A percentile compares a stretch with the other conserved stretches of the same genome.
Evolutionary conservation across 225 moss, liverwort and hornwort genomes (phyloP).

Genomic region (Pseudoscleropodium purum): DNA sequence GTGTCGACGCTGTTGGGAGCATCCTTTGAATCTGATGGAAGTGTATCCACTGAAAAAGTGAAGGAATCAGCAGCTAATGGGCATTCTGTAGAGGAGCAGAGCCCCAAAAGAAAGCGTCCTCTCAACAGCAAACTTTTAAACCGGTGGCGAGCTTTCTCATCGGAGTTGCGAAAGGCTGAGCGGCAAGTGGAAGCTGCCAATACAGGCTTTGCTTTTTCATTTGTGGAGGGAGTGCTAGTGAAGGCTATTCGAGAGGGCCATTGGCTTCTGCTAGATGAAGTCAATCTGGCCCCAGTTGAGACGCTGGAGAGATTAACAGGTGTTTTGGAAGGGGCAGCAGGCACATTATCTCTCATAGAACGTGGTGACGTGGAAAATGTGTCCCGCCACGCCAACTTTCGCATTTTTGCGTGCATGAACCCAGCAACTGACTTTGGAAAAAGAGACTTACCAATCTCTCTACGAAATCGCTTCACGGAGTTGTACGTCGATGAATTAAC

Average conservation of each 20-base stretch:
- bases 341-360: conserved; percentile 81
- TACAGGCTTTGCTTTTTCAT: conserved; percentile 84
- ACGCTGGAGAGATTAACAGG: conserved; percentile 93
- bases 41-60: neutral
- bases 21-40: conserved; percentile 26
- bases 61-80: conserved; percentile 16
- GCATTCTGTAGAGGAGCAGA: conserved; percentile 37
- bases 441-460: conserved; percentile 68
- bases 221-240: conserved; percentile 91
- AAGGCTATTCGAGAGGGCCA: conserved; percentile 88
- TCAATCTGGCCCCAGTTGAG: conserved; percentile 87
- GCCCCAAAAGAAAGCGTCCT: conserved; percentile 62
- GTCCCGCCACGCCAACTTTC: conserved; percentile 68
- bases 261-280: conserved; percentile 91
- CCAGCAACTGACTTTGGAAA: conserved; percentile 96
- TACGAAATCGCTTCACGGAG: conserved; percentile 76
- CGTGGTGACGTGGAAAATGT: conserved; percentile 89
- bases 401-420: conserved; percentile 95
- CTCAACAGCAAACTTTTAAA: conserved; percentile 41
- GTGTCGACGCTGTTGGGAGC: conserved; percentile 52
- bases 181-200: conserved; percentile 91
- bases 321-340: conserved; percentile 77
- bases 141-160: conserved; percentile 67
- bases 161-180: conserved; percentile 76
- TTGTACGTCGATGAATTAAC: conserved; percentile 81